Evolutionary conservation across 805 yeast genomes (phyloP).

Genomic region (Cyberlindnera lachancei): DNA sequence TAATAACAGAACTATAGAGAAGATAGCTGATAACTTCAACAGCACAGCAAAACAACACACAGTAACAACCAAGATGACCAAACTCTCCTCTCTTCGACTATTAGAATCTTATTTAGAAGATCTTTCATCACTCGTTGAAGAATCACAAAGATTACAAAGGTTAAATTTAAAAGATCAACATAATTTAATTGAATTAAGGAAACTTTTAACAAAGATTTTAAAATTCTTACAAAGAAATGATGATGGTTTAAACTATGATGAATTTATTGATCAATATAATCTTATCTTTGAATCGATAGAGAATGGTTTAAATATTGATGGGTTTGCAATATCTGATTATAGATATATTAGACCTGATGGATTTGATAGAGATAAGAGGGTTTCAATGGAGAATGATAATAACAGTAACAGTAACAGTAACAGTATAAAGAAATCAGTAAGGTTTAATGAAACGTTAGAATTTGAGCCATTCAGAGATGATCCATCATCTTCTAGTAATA

Average conservation of each 20-base stretch:
- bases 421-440: conserved; percentile 23
- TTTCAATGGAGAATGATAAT: too few species aligned
- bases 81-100: conserved; percentile 16
- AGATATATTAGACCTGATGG: conserved; percentile 13
- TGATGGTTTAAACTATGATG: conserved; percentile 22
- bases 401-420: too few species aligned
- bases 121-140: conserved; percentile 17
- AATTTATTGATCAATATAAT: conserved; percentile 18
- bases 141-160: conserved; percentile 13
- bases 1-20: too few species aligned
- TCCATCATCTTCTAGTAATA: too few species aligned
- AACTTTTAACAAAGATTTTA: conserved; percentile 15
- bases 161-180: conserved; percentile 12
- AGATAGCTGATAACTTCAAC: too few species aligned
- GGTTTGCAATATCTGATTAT: conserved; percentile 13
- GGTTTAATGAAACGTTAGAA: conserved; percentile 21
- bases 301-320: too few species aligned
- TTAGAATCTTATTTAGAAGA: conserved; percentile 23
- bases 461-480: conserved; percentile 3
- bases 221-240: conserved; percentile 22
- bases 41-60: too few species aligned
- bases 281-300: too few species aligned
- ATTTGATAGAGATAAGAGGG: too few species aligned
- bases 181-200: conserved; percentile 18
- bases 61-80: too few species aligned